Evolutionary conservation across 2,329 filamentous ascomycete species (phyloP), one percentile per base, ranked within the genome.

Genomic region (Atkinsonella texensis): DNA sequence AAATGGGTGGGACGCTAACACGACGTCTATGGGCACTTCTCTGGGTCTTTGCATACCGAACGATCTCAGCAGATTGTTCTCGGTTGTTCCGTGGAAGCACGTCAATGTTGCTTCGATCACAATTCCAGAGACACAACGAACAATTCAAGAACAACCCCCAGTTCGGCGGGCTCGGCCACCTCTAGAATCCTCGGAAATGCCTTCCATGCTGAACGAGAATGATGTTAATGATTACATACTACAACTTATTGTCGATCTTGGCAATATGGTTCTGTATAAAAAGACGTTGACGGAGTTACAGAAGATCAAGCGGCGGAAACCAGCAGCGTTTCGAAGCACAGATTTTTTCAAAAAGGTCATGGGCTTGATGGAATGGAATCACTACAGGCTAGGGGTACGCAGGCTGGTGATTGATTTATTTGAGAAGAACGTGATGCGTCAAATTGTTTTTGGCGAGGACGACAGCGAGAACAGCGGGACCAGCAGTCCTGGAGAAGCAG

Each of bases 331-430:
- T 64, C 78, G 79, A 39, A 85, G 86, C 60, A 80, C 84, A 5
- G 74, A 76, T 5, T 78, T 98, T 42, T 97, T 97, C 71, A 83
- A 84, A 58, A 87, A 89, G 62, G 83, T 93, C 46, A 83, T 98
- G 73, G 79, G 81, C 9, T 75, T 97, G 47, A 76, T 98, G 53
- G 89, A 96, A 66, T 83, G 81, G 58, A 91, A 95, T 60, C 89
- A 94, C 63, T 97, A 93, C 68, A 81, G 89, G 20, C 76, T 98
- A 2, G 85, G 84, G 1, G 86, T 94, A 31, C 85, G 91, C 55
- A 84, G 91, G 45, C 90, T 95, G 69, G 86, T 95, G 38, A 83
- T 97, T 54, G 93, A 97, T 63, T 71, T 98, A 20, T 98, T 98
- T 61, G 91, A 97, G 62, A 93, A 91, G 68, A 84, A 80, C 53